Conservation (phyloP, 306 rosid genomes). For the Castanospermum australe region DNA sequence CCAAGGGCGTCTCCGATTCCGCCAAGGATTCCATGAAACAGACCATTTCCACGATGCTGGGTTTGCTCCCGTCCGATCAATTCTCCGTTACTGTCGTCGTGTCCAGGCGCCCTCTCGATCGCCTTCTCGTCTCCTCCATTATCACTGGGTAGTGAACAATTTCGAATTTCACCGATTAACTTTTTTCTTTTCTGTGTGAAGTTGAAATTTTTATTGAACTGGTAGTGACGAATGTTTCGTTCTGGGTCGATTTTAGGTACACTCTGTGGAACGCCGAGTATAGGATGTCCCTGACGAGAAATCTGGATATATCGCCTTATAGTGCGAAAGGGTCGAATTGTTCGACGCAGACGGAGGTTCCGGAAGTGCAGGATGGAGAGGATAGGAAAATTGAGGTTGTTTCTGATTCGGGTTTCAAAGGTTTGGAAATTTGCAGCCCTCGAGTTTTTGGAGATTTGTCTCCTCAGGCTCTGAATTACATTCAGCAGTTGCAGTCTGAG, state of each 20-base stretch:
- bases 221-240: neutral
- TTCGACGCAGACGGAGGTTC: slow-evolving; percentile 20
- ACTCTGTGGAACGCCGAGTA: slow-evolving; percentile 97
- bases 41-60: slow-evolving; percentile 95
- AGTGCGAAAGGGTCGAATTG: slow-evolving; percentile 24
- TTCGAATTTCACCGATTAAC: neutral
- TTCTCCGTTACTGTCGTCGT: slow-evolving; percentile 71
- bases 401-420: slow-evolving; percentile 31
- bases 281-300: slow-evolving; percentile 78
- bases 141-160: slow-evolving; percentile 70
- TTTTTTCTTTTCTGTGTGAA: neutral
- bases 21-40: slow-evolving; percentile 93
- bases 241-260: slow-evolving; percentile 68
- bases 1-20: slow-evolving; percentile 77
- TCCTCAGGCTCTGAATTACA: slow-evolving; percentile 71
- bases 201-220: neutral
- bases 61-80: slow-evolving; percentile 86
- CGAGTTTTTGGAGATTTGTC: slow-evolving; percentile 61
- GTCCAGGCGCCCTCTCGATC: slow-evolving; percentile 66
- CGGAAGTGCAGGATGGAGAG: slow-evolving; percentile 37
- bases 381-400: slow-evolving; percentile 33
- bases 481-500: slow-evolving; percentile 75
- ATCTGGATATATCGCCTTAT: slow-evolving; percentile 59
- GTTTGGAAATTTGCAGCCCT: slow-evolving; percentile 39
- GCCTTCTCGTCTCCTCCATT: slow-evolving; percentile 79